phyloP scores from a whole-genome alignment of 177 flowering plant genomes.

The Vitis hybrid region DNA sequence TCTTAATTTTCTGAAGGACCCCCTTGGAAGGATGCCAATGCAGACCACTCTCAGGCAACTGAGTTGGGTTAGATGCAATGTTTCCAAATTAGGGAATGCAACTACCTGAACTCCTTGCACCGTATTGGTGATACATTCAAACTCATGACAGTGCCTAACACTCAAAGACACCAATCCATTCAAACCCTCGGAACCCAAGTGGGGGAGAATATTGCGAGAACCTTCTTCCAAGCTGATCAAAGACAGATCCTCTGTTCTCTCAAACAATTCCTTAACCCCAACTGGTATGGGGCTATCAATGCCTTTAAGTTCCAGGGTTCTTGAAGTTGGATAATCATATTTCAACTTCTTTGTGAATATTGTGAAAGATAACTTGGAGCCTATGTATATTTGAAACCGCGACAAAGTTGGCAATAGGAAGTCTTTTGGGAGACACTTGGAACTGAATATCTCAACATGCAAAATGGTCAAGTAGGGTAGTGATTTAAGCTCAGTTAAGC shows the following conservation, averaged over 20 bases:
- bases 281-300: background rate
- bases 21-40: background rate
- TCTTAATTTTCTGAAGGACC: background rate
- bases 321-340: no score
- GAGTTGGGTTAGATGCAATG: background rate
- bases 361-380: background rate
- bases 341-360: background rate
- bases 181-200: background rate
- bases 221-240: background rate
- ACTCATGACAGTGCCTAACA: background rate
- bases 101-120: background rate
- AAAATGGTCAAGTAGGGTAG: background rate
- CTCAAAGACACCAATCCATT: background rate
- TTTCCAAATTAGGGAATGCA: background rate
- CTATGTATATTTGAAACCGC: background rate
- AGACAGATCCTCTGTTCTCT: background rate
- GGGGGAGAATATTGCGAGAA: background rate
- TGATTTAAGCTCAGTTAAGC: conserved; percentile 1
- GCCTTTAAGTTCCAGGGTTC: background rate
- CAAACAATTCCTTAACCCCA: background rate
- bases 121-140: background rate
- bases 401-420: background rate
- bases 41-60: background rate
- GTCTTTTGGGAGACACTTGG: background rate
- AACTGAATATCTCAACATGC: background rate